Conservation (phyloP, 2,329 filamentous ascomycete species). For the Cytospora leucostoma region DNA sequence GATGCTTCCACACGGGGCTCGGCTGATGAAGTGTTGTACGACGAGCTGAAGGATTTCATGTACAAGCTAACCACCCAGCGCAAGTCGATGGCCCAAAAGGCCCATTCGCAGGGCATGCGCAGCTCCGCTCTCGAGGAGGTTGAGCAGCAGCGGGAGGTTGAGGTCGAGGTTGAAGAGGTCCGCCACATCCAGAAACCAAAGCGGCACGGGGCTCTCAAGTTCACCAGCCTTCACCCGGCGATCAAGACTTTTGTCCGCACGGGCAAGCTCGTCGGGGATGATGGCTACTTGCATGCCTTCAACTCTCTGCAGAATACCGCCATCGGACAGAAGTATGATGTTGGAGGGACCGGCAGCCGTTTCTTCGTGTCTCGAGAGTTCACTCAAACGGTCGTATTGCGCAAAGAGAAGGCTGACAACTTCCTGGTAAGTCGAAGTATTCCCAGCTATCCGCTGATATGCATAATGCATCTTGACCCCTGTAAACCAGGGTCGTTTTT, state of each 20-base stretch:
- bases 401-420: constrained; percentile 35
- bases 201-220: constrained; percentile 42
- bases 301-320: constrained; percentile 40
- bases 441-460: too few species aligned
- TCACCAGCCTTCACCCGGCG: constrained; percentile 49
- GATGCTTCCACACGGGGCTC: constrained; percentile 30
- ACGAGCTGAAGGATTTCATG: constrained; percentile 32
- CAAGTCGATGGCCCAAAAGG: constrained; percentile 36
- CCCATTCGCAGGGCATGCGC: constrained; percentile 44
- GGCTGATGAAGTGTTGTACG: constrained; percentile 14
- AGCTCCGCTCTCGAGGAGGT: constrained; percentile 60
- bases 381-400: constrained; percentile 43
- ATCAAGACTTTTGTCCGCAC: constrained; percentile 48
- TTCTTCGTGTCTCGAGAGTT: constrained; percentile 51
- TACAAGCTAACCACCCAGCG: constrained; percentile 39
- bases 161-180: constrained; percentile 58
- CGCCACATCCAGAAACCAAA: constrained; percentile 54
- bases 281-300: constrained; percentile 46
- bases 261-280: constrained; percentile 43
- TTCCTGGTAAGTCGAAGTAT: constrained; percentile 36
- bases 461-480: too few species aligned
- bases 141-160: constrained; percentile 60
- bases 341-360: constrained; percentile 28
- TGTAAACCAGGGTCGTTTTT: constrained; percentile 15
- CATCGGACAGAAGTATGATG: constrained; percentile 39